phyloP scores from a whole-genome alignment of 306 rosid genomes.

The Trifolium dubium region DNA sequence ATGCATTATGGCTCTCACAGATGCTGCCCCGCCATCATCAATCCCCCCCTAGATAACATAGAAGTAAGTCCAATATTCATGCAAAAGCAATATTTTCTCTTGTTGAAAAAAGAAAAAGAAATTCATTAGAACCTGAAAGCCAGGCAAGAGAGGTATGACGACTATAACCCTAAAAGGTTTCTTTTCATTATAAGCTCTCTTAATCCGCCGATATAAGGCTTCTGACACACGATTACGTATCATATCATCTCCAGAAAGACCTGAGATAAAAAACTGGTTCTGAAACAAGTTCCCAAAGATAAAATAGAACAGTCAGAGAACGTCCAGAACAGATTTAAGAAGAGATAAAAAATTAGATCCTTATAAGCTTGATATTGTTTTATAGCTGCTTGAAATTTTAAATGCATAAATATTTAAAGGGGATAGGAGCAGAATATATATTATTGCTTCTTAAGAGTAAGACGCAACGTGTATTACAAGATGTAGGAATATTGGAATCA shows the following conservation, averaged over 20 bases:
- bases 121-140: slow-evolving; percentile 80
- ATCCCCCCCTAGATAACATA: slow-evolving; percentile 81
- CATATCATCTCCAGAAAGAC: slow-evolving; percentile 86
- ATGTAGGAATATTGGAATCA: slow-evolving; percentile 6
- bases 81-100: slow-evolving; percentile 31
- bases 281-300: slow-evolving; percentile 57
- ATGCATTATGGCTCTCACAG: slow-evolving; percentile 98
- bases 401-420: slow-evolving; percentile 19
- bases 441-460: slow-evolving; percentile 15
- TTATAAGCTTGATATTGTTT: not conserved
- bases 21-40: slow-evolving; percentile 98
- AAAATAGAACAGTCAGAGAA: slow-evolving; percentile 45
- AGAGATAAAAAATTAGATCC: slow-evolving; percentile 9
- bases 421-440: not conserved
- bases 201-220: slow-evolving; percentile 75
- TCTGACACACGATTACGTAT: slow-evolving; percentile 90
- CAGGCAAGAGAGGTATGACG: slow-evolving; percentile 96
- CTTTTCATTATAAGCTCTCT: slow-evolving; percentile 84
- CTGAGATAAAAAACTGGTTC: slow-evolving; percentile 99
- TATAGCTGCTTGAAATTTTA: not conserved
- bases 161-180: slow-evolving; percentile 85
- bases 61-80: slow-evolving; percentile 41
- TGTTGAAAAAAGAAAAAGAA: slow-evolving; percentile 32
- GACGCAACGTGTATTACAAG: slow-evolving; percentile 5
- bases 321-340: slow-evolving; percentile 9